phyloP scores from a whole-genome alignment of 495 filamentous ascomycete species.

The Aspergillus kassunensis region DNA sequence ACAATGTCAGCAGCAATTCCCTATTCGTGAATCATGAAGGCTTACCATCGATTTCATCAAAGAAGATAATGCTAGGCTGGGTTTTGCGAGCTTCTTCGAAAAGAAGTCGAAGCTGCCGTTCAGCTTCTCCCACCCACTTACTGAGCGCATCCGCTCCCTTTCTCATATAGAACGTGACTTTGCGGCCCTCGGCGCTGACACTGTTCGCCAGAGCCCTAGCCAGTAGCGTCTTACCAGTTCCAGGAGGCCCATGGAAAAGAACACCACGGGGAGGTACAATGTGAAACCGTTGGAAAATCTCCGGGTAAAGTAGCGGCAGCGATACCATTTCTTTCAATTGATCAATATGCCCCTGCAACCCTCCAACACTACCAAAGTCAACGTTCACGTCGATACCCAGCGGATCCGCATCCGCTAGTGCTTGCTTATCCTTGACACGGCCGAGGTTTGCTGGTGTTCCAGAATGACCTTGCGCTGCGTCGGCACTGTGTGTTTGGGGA shows the following conservation, averaged over 20 bases:
- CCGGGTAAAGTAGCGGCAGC: slow-evolving; percentile 87
- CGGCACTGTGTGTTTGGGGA: slow-evolving; percentile 62
- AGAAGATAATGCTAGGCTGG: slow-evolving; percentile 98
- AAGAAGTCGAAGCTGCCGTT: slow-evolving; percentile 84
- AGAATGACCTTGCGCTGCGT: slow-evolving; percentile 55
- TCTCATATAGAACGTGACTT: slow-evolving; percentile 98
- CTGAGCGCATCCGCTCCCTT: slow-evolving; percentile 95
- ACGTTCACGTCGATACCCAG: slow-evolving; percentile 87
- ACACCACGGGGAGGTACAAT: slow-evolving; percentile 92
- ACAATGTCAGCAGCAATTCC: slow-evolving; percentile 1
- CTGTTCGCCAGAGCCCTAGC: slow-evolving; percentile 86
- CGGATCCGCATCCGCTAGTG: slow-evolving; percentile 87
- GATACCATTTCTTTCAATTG: slow-evolving; percentile 98
- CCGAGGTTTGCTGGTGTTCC: slow-evolving; percentile 83
- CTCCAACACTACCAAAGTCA: slow-evolving; percentile 89
- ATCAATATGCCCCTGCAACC: slow-evolving; percentile 85
- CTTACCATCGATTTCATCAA: slow-evolving; percentile 94
- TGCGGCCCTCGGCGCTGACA: slow-evolving; percentile 73
- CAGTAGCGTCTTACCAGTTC: slow-evolving; percentile 94
- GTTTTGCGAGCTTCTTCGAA: slow-evolving; percentile 95
- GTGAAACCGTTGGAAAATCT: slow-evolving; percentile 87
- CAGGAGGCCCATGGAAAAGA: slow-evolving; percentile 92
- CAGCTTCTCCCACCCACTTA: slow-evolving; percentile 99
- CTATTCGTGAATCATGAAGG: not conserved
- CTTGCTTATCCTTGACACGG: slow-evolving; percentile 76